Evolutionary conservation across 345 rosid genomes (phyloP), one percentile per base, ranked within the genome.

Genomic region (Syzygium aqueum): DNA sequence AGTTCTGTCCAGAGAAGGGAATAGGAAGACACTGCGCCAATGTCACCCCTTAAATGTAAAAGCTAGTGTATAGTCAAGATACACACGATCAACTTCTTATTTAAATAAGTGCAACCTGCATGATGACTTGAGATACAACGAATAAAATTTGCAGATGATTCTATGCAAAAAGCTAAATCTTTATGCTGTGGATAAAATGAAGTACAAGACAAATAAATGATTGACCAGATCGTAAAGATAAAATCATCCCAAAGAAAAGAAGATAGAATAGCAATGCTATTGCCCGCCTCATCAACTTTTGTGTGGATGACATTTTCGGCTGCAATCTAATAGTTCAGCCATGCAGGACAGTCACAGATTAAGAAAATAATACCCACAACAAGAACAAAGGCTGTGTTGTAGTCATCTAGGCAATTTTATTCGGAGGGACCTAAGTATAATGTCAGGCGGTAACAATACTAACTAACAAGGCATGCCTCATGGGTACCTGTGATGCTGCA

Each of bases 401-500:
- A 19, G 49, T 49, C 49, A 73, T 73, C 25, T 10, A 73, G 27
- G 49, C 2, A 73, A 73, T 73, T 73, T 73, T 40, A 19, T 19
- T 73, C 2, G 3, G 49, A 73, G 15, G 49, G 82, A 73, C 49
- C 82, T 37, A 73, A 37, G 8, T 7, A 73, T 19, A 19, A 73
- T 21, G 49, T 11, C 27, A 37, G 23, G 82, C 10, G 19, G 82
- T 40, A 73, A 73, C 49, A 19, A 73, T 19, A 73, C 80, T 8
- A 67, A 67, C 46, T 67, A 67, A 37, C 27, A 73, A 73, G 49
- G 21, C 7, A 67, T 33, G 80, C 80, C 80, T 67, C 25, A 2
- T 67, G 25, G 51, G 63, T 93, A 97, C 99, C 99, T 97, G 99
- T 9, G 99, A 96, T 87, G 99, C 98, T 88, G 94, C 93, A 91